phyloP scores from a whole-genome alignment of 2,329 filamentous ascomycete genomes.

The Aspergillus pseudotamarii region DNA sequence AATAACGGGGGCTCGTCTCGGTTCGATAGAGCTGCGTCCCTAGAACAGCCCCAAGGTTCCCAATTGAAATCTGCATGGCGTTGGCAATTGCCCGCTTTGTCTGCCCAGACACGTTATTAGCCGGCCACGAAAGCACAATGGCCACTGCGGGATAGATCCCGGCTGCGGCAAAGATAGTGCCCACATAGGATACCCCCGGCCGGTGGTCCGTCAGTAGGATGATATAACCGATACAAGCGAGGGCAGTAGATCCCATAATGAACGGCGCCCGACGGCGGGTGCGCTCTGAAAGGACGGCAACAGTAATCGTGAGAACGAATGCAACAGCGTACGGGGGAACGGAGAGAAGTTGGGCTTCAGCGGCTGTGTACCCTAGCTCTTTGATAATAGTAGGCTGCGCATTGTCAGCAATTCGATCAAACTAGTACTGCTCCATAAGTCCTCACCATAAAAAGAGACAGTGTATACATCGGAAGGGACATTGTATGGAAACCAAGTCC shows the following conservation, averaged over 20 bases:
- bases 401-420: not conserved
- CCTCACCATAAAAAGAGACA: conserved; percentile 40
- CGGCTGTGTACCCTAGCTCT: conserved; percentile 44
- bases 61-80: conserved; percentile 72
- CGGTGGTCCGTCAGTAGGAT: conserved; percentile 58
- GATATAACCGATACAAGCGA: conserved; percentile 66
- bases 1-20: conserved; percentile 62
- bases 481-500: conserved; percentile 72
- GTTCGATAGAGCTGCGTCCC: conserved; percentile 71
- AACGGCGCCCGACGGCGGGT: conserved; percentile 62
- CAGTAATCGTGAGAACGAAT: conserved; percentile 59
- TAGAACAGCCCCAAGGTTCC: conserved; percentile 68
- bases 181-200: conserved; percentile 62
- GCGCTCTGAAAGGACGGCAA: conserved; percentile 64
- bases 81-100: conserved; percentile 70
- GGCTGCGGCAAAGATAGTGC: conserved; percentile 65
- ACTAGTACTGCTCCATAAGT: not conserved
- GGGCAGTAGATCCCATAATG: conserved; percentile 59
- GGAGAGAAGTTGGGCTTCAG: conserved; percentile 57
- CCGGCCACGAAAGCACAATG: conserved; percentile 68
- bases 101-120: conserved; percentile 71
- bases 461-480: conserved; percentile 58
- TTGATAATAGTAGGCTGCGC: conserved; percentile 46
- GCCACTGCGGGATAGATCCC: conserved; percentile 69
- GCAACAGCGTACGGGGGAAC: conserved; percentile 68